Evolutionary conservation across 2,329 filamentous ascomycete genomes (phyloP).

Genomic region (Helminthosporium solani): DNA sequence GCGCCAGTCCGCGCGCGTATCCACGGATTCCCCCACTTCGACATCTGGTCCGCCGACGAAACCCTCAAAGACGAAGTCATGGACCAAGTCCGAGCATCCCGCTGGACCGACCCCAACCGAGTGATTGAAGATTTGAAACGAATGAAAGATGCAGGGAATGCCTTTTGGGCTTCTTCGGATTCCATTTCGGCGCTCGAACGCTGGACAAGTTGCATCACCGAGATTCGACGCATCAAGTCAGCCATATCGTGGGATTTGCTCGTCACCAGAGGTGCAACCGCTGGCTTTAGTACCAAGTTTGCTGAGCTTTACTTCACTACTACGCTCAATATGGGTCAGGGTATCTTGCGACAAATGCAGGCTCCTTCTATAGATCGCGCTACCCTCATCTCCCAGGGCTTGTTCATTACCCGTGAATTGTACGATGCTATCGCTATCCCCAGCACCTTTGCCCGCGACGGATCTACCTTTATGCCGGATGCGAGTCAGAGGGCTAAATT

Average conservation of each 20-base stretch:
- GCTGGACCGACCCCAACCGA: not conserved
- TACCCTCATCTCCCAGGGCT: no score
- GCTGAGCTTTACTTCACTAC: conserved; percentile 2
- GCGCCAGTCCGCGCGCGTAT: not conserved
- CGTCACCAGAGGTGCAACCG: conserved; percentile 1
- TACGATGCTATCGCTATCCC: no score
- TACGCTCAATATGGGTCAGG: not conserved
- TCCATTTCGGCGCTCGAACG: not conserved
- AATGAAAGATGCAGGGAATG: not conserved
- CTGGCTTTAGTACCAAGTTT: not conserved
- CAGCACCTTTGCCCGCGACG: no score
- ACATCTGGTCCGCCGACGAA: conserved; percentile 1
- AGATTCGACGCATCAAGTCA: not conserved
- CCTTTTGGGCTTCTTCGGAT: not conserved
- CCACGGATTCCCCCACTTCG: conserved; percentile 1
- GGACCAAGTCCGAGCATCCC: not conserved
- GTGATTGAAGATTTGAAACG: not conserved
- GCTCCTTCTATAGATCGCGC: no score
- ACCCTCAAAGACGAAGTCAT: not conserved
- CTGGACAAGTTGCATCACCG: not conserved
- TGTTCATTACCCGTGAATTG: no score
- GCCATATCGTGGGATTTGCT: not conserved
- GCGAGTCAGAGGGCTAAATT: no score
- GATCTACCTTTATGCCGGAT: no score
- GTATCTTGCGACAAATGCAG: no score